These are phyloP conservation scores for Apiospora hydei DNA, from an alignment of 2,329 filamentous ascomycete species.

Conservation along the genomic window DNA sequence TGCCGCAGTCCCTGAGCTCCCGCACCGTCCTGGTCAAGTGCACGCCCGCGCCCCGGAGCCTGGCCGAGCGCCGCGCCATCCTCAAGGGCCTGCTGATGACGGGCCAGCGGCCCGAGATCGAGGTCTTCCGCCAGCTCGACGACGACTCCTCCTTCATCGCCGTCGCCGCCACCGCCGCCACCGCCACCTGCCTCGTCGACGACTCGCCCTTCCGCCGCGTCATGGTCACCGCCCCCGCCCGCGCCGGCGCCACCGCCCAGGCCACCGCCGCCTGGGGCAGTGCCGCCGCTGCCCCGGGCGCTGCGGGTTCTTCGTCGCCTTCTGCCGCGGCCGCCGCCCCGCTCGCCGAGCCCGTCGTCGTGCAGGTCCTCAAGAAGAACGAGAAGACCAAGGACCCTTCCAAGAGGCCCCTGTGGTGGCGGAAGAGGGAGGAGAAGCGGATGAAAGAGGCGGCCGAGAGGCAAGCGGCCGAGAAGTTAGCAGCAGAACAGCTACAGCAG, in stretches of 20 bases:
- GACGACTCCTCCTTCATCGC: slow-evolving; percentile 58
- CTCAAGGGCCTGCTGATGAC: slow-evolving; percentile 58
- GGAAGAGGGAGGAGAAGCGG: not conserved
- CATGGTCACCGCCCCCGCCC: slow-evolving; percentile 39
- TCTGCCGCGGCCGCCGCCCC: slow-evolving; percentile 30
- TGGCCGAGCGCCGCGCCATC: slow-evolving; percentile 63
- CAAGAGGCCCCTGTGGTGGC: not conserved
- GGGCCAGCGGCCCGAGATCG: slow-evolving; percentile 49
- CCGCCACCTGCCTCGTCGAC: slow-evolving; percentile 49
- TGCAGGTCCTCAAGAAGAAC: slow-evolving; percentile 17
- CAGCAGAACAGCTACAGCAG: not conserved
- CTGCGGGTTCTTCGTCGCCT: too few relatives aligned
- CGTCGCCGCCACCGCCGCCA: slow-evolving; percentile 50
- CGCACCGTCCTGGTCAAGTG: slow-evolving; percentile 57
- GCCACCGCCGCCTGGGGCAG: slow-evolving; percentile 35
- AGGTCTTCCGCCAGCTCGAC: slow-evolving; percentile 59
- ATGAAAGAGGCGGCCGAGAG: not conserved
- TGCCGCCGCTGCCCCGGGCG: slow-evolving; percentile 21
- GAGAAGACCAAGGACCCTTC: not conserved
- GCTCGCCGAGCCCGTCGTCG: slow-evolving; percentile 38
- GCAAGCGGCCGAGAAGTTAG: not conserved
- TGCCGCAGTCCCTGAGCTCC: slow-evolving; percentile 37
- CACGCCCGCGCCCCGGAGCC: slow-evolving; percentile 56
- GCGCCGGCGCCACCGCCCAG: slow-evolving; percentile 24
- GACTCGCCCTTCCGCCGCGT: slow-evolving; percentile 58